Evolutionary conservation across 2,329 filamentous ascomycete species (phyloP).

Genomic region (Sporothrix protearum): DNA sequence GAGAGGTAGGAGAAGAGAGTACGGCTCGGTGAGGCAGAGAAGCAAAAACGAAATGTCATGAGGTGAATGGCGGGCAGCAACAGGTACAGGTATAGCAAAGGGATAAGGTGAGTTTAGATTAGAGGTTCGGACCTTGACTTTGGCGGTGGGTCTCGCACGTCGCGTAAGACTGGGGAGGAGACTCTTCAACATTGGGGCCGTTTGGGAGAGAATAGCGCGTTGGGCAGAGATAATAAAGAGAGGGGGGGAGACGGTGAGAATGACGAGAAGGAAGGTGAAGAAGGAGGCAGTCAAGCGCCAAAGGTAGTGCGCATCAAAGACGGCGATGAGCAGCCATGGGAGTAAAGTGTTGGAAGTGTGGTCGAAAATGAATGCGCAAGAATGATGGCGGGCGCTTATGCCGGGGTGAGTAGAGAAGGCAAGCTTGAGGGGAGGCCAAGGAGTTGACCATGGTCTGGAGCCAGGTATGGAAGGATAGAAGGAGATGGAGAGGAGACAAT

Average conservation of each 20-base stretch:
- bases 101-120: conserved; percentile 8
- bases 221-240: background rate
- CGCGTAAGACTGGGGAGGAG: conserved; percentile 33
- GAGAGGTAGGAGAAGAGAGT: background rate
- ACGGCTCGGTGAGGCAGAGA: background rate
- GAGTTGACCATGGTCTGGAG: conserved; percentile 15
- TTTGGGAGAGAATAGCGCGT: background rate
- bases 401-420: background rate
- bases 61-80: background rate
- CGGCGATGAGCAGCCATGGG: conserved; percentile 10
- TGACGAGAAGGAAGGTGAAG: background rate
- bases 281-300: background rate
- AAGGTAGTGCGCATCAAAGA: conserved; percentile 14
- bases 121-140: conserved; percentile 32
- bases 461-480: background rate
- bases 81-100: background rate
- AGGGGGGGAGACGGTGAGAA: background rate
- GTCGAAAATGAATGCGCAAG: background rate
- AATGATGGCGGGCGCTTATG: conserved; percentile 2
- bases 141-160: conserved; percentile 31
- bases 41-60: background rate
- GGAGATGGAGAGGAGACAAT: background rate
- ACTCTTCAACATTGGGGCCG: conserved; percentile 31
- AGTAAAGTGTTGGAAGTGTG: background rate
- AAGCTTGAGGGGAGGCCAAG: background rate